Conservation (phyloP, 257 asterid species). For the Pogostemon cablin region DNA sequence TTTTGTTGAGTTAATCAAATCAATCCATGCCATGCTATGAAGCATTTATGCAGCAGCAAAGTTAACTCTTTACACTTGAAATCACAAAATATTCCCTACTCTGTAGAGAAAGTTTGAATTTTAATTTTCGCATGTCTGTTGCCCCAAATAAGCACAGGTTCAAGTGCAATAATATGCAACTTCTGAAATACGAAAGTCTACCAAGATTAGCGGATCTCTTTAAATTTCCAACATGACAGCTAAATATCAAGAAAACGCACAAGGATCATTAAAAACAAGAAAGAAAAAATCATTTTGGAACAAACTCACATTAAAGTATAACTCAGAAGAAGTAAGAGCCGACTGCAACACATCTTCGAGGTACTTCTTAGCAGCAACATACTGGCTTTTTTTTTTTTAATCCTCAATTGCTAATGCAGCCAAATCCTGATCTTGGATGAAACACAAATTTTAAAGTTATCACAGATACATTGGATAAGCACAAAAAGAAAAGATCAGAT, state of each 20-base stretch:
- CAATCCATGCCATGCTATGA: no score
- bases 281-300: not conserved
- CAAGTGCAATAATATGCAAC: no score
- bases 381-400: conserved; percentile 78
- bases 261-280: conserved; percentile 12
- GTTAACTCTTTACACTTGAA: no score
- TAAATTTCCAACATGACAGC: not conserved
- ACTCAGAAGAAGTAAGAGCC: conserved; percentile 82
- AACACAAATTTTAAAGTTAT: conserved; percentile 6
- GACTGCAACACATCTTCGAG: conserved; percentile 97
- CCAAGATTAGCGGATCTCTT: conserved; percentile 3
- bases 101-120: no score
- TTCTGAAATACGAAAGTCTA: not conserved
- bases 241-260: conserved; percentile 15
- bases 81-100: no score
- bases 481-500: not conserved
- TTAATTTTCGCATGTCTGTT: no score
- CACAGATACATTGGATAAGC: conserved; percentile 14
- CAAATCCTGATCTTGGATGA: conserved; percentile 84
- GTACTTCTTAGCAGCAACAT: conserved; percentile 94
- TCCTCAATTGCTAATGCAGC: conserved; percentile 97
- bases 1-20: no score
- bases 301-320: conserved; percentile 32
- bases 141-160: no score
- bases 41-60: no score